Conservation (phyloP, 2,329 filamentous ascomycete genomes). For the Penicillium sp. region DNA sequence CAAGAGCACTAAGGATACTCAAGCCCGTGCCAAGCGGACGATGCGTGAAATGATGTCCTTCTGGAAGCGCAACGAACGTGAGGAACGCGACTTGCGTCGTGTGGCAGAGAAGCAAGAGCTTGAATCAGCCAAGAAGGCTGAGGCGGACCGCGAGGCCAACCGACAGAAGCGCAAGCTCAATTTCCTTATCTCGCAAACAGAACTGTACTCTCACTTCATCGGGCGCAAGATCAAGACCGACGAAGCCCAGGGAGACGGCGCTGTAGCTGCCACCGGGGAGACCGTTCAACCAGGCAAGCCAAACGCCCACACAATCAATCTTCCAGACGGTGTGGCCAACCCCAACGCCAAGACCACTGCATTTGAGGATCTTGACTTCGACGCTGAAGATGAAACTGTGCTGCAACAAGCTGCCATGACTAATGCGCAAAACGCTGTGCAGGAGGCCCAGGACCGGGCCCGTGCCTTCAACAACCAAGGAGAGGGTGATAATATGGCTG, state of each 20-base stretch:
- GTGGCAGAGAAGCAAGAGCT: constrained; percentile 93
- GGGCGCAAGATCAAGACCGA: constrained; percentile 99
- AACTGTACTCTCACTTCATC: constrained; percentile 98
- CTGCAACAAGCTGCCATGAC: constrained; percentile 84
- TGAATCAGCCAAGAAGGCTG: constrained; percentile 92
- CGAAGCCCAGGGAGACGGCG: constrained; percentile 86
- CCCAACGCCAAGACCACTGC: constrained; percentile 75
- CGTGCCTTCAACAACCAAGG: constrained; percentile 88
- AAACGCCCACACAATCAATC: constrained; percentile 46
- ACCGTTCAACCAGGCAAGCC: constrained; percentile 33
- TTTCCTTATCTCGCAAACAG: constrained; percentile 97
- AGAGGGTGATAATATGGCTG: constrained; percentile 56
- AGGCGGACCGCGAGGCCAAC: constrained; percentile 95
- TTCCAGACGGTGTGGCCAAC: constrained; percentile 50
- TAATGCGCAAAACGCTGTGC: constrained; percentile 93
- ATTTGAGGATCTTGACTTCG: constrained; percentile 93
- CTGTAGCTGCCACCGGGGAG: constrained; percentile 59
- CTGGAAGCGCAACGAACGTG: constrained; percentile 98
- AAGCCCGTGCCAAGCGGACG: constrained; percentile 92
- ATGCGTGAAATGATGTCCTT: constrained; percentile 99
- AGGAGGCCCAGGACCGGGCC: constrained; percentile 89
- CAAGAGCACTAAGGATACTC: constrained; percentile 97
- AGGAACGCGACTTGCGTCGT: constrained; percentile 91
- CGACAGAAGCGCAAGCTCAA: constrained; percentile 98
- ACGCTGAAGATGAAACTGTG: constrained; percentile 84